phyloP scores from a whole-genome alignment of 1,284 basidiomycete species.

The Tremellales sp. region DNA sequence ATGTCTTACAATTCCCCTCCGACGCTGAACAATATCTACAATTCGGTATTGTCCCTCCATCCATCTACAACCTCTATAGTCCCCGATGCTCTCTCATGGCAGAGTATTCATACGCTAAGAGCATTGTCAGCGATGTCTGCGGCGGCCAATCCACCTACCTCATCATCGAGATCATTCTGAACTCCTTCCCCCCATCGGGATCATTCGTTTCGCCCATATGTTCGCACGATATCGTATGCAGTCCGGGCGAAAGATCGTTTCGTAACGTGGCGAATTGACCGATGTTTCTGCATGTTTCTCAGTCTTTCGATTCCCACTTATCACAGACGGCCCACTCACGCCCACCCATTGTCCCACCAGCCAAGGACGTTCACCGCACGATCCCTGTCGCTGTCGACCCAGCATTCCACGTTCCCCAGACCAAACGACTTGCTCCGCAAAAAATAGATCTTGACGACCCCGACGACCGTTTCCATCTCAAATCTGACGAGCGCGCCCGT shows the following conservation, averaged over 20 bases:
- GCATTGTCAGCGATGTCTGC: no score
- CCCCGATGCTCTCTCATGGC: no score
- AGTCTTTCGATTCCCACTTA: background rate
- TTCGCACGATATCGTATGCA: background rate
- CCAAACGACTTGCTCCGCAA: conserved; percentile 40
- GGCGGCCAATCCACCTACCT: no score
- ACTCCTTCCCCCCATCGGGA: background rate
- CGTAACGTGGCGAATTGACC: conserved; percentile 14
- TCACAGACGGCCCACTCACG: conserved; percentile 19
- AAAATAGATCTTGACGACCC: conserved; percentile 45
- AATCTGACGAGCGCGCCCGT: conserved; percentile 39
- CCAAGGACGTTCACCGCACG: conserved; percentile 29
- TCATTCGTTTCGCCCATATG: background rate
- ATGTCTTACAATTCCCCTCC: no score
- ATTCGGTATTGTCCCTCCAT: no score
- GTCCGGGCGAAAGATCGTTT: background rate
- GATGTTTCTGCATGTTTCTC: conserved; percentile 11
- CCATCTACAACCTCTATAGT: no score
- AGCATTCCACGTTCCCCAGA: conserved; percentile 42
- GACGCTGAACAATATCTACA: no score
- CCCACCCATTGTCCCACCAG: conserved; percentile 41
- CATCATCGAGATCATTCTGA: conserved; percentile 1
- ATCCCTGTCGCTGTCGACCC: conserved; percentile 37
- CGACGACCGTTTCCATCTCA: conserved; percentile 38
- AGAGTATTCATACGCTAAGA: no score